Evolutionary conservation across 140 eudicot species (phyloP), one percentile per base, ranked within the genome.

Genomic region (Flaveria floridana): DNA sequence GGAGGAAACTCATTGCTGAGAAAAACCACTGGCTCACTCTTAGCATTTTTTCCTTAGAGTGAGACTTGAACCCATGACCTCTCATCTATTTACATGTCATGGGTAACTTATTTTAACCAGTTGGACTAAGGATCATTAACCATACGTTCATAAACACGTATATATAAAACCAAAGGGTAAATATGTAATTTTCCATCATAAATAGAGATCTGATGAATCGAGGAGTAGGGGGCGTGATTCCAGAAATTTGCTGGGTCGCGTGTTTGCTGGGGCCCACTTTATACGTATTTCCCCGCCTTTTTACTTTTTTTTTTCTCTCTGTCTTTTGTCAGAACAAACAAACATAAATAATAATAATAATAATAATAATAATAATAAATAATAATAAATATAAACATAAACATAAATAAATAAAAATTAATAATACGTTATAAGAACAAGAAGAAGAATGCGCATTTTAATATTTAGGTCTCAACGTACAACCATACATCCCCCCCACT

Each of bases 181-280:
- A 37, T 34, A 37, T 5, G 69, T 63, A n/a, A 72, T 15, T 46
- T 55, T 12, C 7, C 1, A 7, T 2, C 2, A 4, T 10, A 64
- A 18, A 56, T 2, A 58, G n/a, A 3, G 78, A 80, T 42, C 70
- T 21, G 75, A 68, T 72, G 79, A 26, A 67, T 65, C 61, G 83
- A 42, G 77, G 71, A 51, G 71, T 44, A 68, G 76, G 80, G 58
- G 66, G 84, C 84, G 84, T 80, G 84, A 75, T 75, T 80, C 84
- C 80, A 80, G 80, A 80, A 75, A 74, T 68, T 75, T 80, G 80
- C 72, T 74, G 76, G 77, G 77, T 80, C 80, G 84, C 80, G 84
- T 80, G 84, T 80, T 61, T n/a, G 2, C 15, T 74, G 80, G 80
- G 68, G 44, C 80, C 83, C 84, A 74, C 76, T 19, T 50, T 28